Percentiles rank a stretch among this genome's conserved stretches.
Conservation (phyloP, 306 rosid genomes). For the Casuarina equisetifolia region DNA sequence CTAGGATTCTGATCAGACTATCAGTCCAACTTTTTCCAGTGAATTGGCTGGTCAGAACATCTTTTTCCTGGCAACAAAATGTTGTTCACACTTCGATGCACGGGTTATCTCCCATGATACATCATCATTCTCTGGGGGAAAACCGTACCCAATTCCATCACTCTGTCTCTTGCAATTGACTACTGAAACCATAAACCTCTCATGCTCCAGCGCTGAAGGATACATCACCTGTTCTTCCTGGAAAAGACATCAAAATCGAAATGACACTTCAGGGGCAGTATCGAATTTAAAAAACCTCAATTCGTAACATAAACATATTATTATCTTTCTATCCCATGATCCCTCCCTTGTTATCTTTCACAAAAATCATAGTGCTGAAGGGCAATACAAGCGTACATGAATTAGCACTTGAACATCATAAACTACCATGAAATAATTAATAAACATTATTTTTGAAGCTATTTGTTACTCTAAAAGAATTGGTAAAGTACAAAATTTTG, state of each 20-base stretch:
- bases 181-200: conserved; percentile 77
- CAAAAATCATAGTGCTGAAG: not conserved
- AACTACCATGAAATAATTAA: not conserved
- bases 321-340: not conserved
- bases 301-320: no score
- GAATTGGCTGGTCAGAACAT: not conserved
- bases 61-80: not conserved
- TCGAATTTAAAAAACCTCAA: not conserved
- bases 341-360: not conserved
- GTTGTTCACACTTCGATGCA: conserved; percentile 60
- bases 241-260: conserved; percentile 11
- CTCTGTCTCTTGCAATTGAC: conserved; percentile 50
- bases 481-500: not conserved
- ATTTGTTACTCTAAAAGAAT: not conserved
- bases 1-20: not conserved
- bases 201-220: conserved; percentile 69
- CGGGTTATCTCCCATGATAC: conserved; percentile 83
- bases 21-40: not conserved
- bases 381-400: not conserved
- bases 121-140: conserved; percentile 39
- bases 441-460: not conserved
- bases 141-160: conserved; percentile 25
- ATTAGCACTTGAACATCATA: not conserved
- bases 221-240: conserved; percentile 94
- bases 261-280: not conserved